Evolutionary conservation across 148 eudicot genomes (phyloP), one percentile per base, ranked within the genome.

Genomic region (Chenopodium berlandieri): DNA sequence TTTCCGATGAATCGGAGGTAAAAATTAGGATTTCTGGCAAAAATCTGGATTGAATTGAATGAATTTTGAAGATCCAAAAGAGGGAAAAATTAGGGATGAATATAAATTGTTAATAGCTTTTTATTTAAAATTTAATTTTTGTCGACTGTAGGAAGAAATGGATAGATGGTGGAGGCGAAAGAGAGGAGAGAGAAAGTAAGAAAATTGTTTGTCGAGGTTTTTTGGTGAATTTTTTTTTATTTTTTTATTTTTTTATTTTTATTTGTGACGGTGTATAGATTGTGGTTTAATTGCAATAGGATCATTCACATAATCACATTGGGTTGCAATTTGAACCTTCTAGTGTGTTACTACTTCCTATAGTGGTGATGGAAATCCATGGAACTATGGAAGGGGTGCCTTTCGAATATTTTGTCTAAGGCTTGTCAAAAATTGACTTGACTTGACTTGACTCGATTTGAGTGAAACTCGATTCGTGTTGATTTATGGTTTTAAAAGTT

Each of bases 41-140:
- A 65, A 58, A 76, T 25, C 10, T 73, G 17, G 84, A 65, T 75
- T 80, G 25, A 23, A 52, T 19, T 31, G 56, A 70, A 73, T 46
- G 75, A 71, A 75, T 81, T 40, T 81, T 66, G 73, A 78, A 83
- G 86, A 86, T 86, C 83, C 82, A 58, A 71, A 77, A 81, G 76
- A 79, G 82, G 75, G 50, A 73, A 27, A 62, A 25, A 25, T 11
- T 40, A 25, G 32, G 34, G 30, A 27, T 23, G 62, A 56, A 56
- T 56, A 56, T 14, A 56, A 14, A 14, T 17, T 7, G 1, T 23
- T 5, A 6, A 6, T 3, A 20, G 10, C 27, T 9, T n/a, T 62
- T 73, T 27, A 12, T 32, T 69, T 32, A 9, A 71, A 71, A 34
- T 34, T 40, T 32, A 10, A 7, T 37, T 37, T 7, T 2, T 20